Evolutionary conservation across 1,139 yeast species (phyloP).

Genomic region (Suhomyces wounanorum): DNA sequence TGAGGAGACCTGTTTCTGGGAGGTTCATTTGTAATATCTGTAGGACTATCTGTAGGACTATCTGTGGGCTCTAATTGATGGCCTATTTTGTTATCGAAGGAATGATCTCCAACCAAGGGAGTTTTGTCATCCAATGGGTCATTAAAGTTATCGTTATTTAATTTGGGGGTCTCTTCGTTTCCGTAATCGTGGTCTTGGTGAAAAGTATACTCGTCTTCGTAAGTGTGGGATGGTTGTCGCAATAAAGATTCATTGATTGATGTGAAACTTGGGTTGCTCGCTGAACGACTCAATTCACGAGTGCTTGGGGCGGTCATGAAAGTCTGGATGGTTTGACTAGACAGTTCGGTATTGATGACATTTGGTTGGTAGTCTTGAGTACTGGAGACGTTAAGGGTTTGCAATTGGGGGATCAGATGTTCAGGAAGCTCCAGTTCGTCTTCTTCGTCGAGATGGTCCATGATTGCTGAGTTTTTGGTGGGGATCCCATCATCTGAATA

Average conservation of each 20-base stretch:
- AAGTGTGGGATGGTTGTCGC: constrained; percentile 19
- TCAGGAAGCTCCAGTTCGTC: constrained; percentile 14
- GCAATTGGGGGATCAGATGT: not conserved
- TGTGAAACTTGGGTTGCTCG: constrained; percentile 31
- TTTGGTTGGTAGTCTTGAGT: not conserved
- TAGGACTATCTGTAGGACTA: constrained; percentile 7
- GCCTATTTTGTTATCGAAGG: constrained; percentile 16
- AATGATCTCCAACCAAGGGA: constrained; percentile 26
- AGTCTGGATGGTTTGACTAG: constrained; percentile 30
- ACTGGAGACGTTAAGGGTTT: not conserved
- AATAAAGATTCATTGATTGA: constrained; percentile 38
- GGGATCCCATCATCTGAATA: constrained; percentile 29
- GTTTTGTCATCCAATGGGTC: constrained; percentile 32
- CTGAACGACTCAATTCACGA: constrained; percentile 11
- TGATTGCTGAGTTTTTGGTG: constrained; percentile 10
- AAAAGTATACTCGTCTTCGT: constrained; percentile 13
- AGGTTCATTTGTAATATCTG: not conserved
- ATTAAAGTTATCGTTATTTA: constrained; percentile 14
- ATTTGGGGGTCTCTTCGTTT: constrained; percentile 36
- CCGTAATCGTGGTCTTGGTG: constrained; percentile 16
- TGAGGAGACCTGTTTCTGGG: constrained; percentile 14
- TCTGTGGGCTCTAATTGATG: constrained; percentile 18
- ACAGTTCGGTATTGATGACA: constrained; percentile 14
- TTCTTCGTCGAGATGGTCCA: constrained; percentile 20
- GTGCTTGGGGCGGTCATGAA: constrained; percentile 28